phyloP scores from a whole-genome alignment of 805 yeast species.

The Spathaspora hagerdaliae region DNA sequence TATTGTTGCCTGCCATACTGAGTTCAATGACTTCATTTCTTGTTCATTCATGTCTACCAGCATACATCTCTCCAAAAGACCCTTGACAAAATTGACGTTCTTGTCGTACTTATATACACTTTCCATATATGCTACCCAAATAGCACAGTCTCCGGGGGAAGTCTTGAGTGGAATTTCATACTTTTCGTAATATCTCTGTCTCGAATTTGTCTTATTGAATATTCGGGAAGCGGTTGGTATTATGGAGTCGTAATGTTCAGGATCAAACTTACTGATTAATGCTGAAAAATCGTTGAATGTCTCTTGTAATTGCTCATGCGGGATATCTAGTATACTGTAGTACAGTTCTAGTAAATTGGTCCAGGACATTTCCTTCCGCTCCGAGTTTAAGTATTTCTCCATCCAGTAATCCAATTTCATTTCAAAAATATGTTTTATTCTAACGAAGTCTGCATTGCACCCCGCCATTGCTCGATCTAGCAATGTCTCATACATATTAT shows the following conservation, averaged over 20 bases:
- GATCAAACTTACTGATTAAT: slow-evolving; percentile 30
- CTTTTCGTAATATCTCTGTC: slow-evolving; percentile 28
- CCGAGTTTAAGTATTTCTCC: too few relatives aligned
- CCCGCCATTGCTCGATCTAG: too few relatives aligned
- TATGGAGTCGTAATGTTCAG: slow-evolving; percentile 25
- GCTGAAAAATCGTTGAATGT: slow-evolving; percentile 38
- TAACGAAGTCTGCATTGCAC: too few relatives aligned
- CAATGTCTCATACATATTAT: not conserved
- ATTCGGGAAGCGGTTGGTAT: slow-evolving; percentile 35
- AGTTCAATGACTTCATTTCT: not conserved
- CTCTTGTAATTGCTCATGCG: slow-evolving; percentile 38
- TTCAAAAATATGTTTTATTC: too few relatives aligned
- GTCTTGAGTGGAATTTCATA: slow-evolving; percentile 24
- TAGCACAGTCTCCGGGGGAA: slow-evolving; percentile 10
- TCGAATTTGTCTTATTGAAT: slow-evolving; percentile 23
- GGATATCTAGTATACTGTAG: slow-evolving; percentile 26
- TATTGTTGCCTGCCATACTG: not conserved
- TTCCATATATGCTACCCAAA: slow-evolving; percentile 33
- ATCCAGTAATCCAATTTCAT: too few relatives aligned
- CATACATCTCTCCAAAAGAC: slow-evolving; percentile 30
- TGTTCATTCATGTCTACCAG: not conserved
- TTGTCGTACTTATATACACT: slow-evolving; percentile 19
- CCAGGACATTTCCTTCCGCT: too few relatives aligned
- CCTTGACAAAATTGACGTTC: slow-evolving; percentile 9
- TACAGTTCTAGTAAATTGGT: too few relatives aligned